Evolutionary conservation across 2,329 filamentous ascomycete genomes (phyloP), one percentile per base, ranked within the genome.

Genomic region (Aspergillus awamori): DNA sequence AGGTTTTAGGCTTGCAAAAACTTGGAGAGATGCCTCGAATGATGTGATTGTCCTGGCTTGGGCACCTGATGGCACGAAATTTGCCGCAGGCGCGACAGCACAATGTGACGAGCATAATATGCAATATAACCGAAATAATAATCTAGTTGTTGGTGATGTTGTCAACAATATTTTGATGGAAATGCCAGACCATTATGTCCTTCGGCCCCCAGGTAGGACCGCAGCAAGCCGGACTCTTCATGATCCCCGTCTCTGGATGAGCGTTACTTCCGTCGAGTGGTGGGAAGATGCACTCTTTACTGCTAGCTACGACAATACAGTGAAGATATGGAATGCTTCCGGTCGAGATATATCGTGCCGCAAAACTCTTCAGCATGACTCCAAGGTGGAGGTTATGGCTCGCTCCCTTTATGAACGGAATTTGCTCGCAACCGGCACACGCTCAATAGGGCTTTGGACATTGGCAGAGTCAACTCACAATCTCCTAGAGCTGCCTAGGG

Each of bases 71-170:
- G 82, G 84, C 2, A 78, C 78, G 2, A 74, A 67, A 3, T 88
- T 88, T 66, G 84, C 82, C 28, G 84, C 82, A 8, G 86, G 85
- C 2, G 83, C 85, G 4, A 82, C 84, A 5, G 82, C 85, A 30
- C 80, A 85, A 5, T 81, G 81, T 3, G 85, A 87, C 64, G 70
- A 77, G 3, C 74, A 81, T 49, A 84, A 81, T n/a, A 84, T 86
- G 80, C 81, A 85, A 43, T 88, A 88, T 67, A 88, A 88, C 60
- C 76, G 82, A 41, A 76, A 79, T 0, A 83, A 85, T 61, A 88
- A 88, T 65, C 74, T 88, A 1, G 67, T 88, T 1, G 70, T 85
- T 38, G 86, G 86, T 1, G 75, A 84, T 62, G 63, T 80, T 3
- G 63, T 69, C 1, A 65, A 67, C 1, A 79, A 77, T 20, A 67